Percentiles rank a stretch among this genome's conserved stretches.
Evolutionary conservation across 2,329 filamentous ascomycete genomes (phyloP).

Genomic region (Zarea fungicola): DNA sequence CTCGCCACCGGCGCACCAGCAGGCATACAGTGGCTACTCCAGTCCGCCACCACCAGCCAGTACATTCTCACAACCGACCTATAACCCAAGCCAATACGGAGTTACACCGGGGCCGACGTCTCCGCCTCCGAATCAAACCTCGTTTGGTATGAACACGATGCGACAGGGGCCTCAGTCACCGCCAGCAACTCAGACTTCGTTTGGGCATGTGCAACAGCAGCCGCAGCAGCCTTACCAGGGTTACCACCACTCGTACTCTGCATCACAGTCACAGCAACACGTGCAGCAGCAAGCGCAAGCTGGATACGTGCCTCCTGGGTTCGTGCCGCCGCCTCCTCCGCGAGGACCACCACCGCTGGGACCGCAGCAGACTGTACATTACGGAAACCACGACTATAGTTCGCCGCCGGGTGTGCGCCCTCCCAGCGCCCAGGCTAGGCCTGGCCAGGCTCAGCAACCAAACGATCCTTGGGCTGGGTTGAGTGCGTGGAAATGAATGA

Average conservation of each 20-base stretch:
- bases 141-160: constrained; percentile 37
- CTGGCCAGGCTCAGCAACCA: constrained; percentile 28
- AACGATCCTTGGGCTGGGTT: constrained; percentile 50
- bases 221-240: constrained; percentile 32
- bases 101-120: constrained; percentile 53
- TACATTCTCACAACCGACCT: constrained; percentile 46
- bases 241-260: constrained; percentile 28
- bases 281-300: constrained; percentile 34
- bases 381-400: constrained; percentile 33
- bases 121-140: constrained; percentile 58
- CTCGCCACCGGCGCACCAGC: constrained; percentile 47
- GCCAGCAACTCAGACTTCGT: constrained; percentile 52
- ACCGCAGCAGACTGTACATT: constrained; percentile 58
- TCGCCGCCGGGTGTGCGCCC: constrained; percentile 22
- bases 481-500: constrained; percentile 44
- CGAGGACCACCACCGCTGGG: constrained; percentile 58
- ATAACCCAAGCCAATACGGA: constrained; percentile 57
- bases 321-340: constrained; percentile 59
- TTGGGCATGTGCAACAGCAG: constrained; percentile 30
- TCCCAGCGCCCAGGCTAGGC: constrained; percentile 28
- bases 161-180: constrained; percentile 42
- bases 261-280: constrained; percentile 37
- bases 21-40: constrained; percentile 39
- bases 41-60: constrained; percentile 36
- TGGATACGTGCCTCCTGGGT: constrained; percentile 49